phyloP scores from a whole-genome alignment of 148 eudicot species.

The Camellia granthamiana region DNA sequence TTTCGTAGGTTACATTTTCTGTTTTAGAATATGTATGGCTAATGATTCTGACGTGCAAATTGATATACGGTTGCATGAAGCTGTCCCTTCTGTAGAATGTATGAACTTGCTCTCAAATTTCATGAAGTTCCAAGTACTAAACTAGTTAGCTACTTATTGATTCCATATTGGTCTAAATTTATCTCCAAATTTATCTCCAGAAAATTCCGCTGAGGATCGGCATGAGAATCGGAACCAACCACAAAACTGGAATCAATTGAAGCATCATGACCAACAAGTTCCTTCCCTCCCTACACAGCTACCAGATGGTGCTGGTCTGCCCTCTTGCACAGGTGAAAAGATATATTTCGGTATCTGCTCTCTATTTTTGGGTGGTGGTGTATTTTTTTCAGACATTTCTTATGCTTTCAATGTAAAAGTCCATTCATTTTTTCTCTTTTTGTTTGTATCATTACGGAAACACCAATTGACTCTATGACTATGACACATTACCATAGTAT shows the following conservation, averaged over 20 bases:
- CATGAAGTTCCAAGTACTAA: conserved; percentile 1
- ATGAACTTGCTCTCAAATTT: neutral
- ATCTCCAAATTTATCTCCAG: conserved; percentile 30
- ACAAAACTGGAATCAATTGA: conserved; percentile 39
- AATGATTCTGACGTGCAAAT: neutral
- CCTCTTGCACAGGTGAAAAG: conserved; percentile 69
- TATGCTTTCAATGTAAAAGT: neutral
- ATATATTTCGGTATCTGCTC: neutral
- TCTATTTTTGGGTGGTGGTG: neutral
- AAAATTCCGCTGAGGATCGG: conserved; percentile 44
- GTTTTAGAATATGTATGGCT: neutral
- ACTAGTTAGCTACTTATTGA: neutral
- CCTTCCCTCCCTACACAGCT: conserved; percentile 59
- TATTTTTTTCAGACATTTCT: neutral
- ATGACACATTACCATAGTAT: too few relatives aligned
- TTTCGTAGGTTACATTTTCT: neutral
- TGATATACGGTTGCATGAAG: neutral
- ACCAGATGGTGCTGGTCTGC: conserved; percentile 72
- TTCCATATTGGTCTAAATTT: neutral
- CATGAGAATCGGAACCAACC: conserved; percentile 50
- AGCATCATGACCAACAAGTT: conserved; percentile 35
- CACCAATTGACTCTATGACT: neutral
- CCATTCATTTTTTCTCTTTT: neutral
- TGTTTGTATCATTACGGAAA: neutral
- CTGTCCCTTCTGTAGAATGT: neutral